Conservation (phyloP, 176 grass and related monocot genomes). For the Oryza brachyantha region DNA sequence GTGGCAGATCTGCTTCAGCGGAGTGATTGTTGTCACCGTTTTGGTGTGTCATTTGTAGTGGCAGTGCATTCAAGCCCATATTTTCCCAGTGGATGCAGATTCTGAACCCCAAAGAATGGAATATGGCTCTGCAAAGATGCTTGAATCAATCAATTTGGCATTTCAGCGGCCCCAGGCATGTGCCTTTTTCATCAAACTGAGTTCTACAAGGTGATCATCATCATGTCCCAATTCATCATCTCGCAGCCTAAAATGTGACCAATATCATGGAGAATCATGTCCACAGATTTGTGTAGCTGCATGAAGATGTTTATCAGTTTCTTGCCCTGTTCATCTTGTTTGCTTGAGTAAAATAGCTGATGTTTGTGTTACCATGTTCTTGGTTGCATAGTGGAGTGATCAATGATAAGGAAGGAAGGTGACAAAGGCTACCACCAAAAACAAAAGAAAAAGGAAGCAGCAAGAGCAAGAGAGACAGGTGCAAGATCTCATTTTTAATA, state of each 20-base stretch:
- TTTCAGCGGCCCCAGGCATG: no score
- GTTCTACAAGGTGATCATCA: no score
- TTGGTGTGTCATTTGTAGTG: slow-evolving; percentile 5
- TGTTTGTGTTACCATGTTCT: background rate
- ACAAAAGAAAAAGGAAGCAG: background rate
- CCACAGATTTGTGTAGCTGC: no score
- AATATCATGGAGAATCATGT: no score
- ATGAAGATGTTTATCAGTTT: background rate
- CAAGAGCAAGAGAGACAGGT: background rate
- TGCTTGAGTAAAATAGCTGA: slow-evolving; percentile 2
- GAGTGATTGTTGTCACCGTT: background rate
- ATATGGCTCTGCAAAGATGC: no score
- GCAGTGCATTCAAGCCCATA: slow-evolving; percentile 3
- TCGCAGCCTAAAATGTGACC: no score
- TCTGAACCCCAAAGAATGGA: no score
- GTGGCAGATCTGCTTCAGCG: background rate
- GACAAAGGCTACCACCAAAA: slow-evolving; percentile 17
- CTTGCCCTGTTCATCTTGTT: slow-evolving; percentile 1
- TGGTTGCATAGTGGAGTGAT: background rate
- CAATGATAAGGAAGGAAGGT: slow-evolving; percentile 13
- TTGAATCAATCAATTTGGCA: no score
- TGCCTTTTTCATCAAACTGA: no score
- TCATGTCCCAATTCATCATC: no score
- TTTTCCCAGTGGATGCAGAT: slow-evolving; percentile 16
- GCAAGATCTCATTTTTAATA: background rate